Base-by-base conservation (phyloP, 2,329 filamentous ascomycete genomes). In the Xylaria hypoxylon region DNA sequence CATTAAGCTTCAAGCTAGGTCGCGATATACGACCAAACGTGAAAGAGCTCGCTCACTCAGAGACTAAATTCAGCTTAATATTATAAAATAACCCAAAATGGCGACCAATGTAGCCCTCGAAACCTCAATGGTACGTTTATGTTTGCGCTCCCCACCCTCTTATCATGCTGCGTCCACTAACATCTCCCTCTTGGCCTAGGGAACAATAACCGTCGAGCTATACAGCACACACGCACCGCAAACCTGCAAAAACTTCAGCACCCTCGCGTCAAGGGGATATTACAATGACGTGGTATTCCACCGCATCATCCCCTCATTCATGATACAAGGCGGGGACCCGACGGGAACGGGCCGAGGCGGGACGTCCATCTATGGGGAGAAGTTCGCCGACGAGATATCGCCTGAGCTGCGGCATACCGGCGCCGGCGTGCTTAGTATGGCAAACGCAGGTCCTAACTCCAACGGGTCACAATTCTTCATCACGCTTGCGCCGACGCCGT, bases 381-480 rank as follows among this genome's bases (percentile, higher is more conserved):
- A 93, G 77, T 98, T 98, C 79, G 93, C 91, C 68, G 96, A 99
- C 81, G 96, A 99, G 84, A 95, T 98, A 73, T 83, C 86, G 52
- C 81, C 89, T 2, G 82, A 83, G 4, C 83, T 99, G 61, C 96
- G 95, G 77, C 96, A 99, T 82, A 97, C 94, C 0, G 95, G 95
- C 42, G 94, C 95, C 3, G 95, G 95, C 1, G 85, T 98, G n/a
- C 82, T 99, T 73, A 94, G 90, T 81, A 99, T 99, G 96, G 96
- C 96, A 66, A 99, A 99, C 80, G 89, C 90, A 17, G 96, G 96
- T 0, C 92, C 93, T 8, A 89, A 98, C 79, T 97, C 95, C 40
- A 98, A 98, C 79, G 95, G 95, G 24, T 93, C 89, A 65, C 96
- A 98, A 81, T 99, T 98, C 81, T 98, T 98, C 78, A 89, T 99